Evolutionary conservation across 495 filamentous ascomycete species (phyloP), one percentile per base, ranked within the genome.

Genomic region (Paragyromitra xinjiangensis): DNA sequence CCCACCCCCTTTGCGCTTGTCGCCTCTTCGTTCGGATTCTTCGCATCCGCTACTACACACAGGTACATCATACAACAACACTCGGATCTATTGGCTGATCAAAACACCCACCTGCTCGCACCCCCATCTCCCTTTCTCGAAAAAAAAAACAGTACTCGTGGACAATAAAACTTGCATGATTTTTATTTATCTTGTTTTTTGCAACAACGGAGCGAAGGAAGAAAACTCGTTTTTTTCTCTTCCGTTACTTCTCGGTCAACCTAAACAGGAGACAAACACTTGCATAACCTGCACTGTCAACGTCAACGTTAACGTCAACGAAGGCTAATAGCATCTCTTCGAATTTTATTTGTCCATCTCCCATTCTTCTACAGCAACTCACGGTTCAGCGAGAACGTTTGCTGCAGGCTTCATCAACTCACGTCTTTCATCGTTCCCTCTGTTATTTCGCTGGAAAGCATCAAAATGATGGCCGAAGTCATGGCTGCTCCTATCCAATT

Each of bases 401-500:
- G n/a, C 69, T 64, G 48, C 16, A 45, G 34, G 40, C 37, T 19
- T 55, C 68, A 59, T 73, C 39, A 29, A 24, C n/a, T 19, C n/a
- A 19, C 56, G 7, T 65, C 69, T 51, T n/a, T 65, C n/a, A 55
- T 56, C 22, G 22, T 16, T 53, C 26, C 61, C 34, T 16, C 39
- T 39, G 22, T 19, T 61, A 55, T 40, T 37, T 64, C 19, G 39
- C 42, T 59, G 42, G 61, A 50, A 37, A 26, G 9, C 6, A 70
- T 61, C 26, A 64, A 50, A 64, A 80, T 55, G 51, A 82, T 82
- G 80, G 71, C 80, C 14, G 76, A 82, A 62, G 79, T 82, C 45
- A 74, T 82, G 75, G 45, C 75, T 39, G 59, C 80, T 11, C 79
- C 80, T 11, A 73, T 79, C 53, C 79, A 82, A 26, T 73, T 81